A percentile compares a stretch with the other conserved stretches of the same genome.
These are phyloP conservation scores for Cystobasidiopsis lactophilus DNA, from an alignment of 768 basidiomycete genomes.

Conservation along the genomic window DNA sequence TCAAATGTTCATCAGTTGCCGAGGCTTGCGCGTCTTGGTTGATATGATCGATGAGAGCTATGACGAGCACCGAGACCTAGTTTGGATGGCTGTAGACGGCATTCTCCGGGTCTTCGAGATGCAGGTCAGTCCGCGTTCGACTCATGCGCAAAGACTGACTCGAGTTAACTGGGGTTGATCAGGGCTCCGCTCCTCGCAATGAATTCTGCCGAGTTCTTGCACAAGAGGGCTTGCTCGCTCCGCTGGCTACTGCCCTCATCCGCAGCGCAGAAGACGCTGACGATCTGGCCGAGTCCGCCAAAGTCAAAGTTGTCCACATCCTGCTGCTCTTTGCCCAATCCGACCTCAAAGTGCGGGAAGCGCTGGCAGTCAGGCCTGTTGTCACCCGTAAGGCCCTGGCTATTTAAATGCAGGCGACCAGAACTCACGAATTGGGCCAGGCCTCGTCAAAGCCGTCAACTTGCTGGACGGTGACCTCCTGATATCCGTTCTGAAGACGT, in stretches of 20 bases:
- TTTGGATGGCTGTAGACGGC: conserved; percentile 80
- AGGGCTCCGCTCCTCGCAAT: conserved; percentile 89
- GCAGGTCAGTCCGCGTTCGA: conserved; percentile 17
- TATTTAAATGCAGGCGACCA: too few relatives aligned
- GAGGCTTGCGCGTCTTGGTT: conserved; percentile 79
- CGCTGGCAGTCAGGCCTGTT: conserved; percentile 71
- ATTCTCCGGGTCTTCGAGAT: conserved; percentile 89
- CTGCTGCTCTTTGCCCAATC: conserved; percentile 79
- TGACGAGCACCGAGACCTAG: conserved; percentile 63
- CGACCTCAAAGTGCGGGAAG: conserved; percentile 78
- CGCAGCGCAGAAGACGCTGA: conserved; percentile 48
- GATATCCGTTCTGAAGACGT: conserved; percentile 71
- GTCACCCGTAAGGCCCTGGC: conserved; percentile 46
- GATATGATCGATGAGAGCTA: conserved; percentile 95
- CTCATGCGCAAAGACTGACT: not conserved
- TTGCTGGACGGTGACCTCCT: conserved; percentile 69
- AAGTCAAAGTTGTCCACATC: conserved; percentile 73
- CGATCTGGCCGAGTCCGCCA: conserved; percentile 43
- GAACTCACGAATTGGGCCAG: conserved; percentile 29
- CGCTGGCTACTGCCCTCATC: conserved; percentile 66
- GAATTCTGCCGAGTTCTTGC: conserved; percentile 99
- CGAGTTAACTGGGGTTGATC: conserved; percentile 22
- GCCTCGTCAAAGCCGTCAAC: conserved; percentile 66
- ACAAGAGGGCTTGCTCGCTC: conserved; percentile 79
- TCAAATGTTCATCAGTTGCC: conserved; percentile 98